Base-by-base conservation (phyloP, 78 protist genomes). In the Dictyostelium firmibasis region DNA sequence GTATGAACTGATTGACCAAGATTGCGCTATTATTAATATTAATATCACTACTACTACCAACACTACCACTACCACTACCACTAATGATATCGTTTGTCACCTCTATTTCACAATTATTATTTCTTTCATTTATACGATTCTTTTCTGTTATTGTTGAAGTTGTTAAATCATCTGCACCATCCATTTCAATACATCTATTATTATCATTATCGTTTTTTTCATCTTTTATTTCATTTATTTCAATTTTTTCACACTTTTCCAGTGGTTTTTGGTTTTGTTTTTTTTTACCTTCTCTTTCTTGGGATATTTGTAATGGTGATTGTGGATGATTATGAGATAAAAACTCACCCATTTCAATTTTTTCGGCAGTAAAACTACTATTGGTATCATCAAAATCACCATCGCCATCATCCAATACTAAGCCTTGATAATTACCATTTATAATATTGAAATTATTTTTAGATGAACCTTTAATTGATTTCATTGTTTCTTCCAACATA, bases 341-440 rank as follows among this genome's bases (percentile, higher is more conserved):
- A 44, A 87, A 87, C 10, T 87, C 93, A 6, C 93, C 93, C 93
- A 87, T 78, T 31, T 87, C 93, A 14, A 75, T 31, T 23, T 75
- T 36, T 50, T 70, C 84, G 1, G 4, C 23, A 6, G 53, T 36
- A 16, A 9, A 29, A n/a, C 20, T 8, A 7, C 23, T 4, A 38
- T 83, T 23, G 2, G 25, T 53, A 43, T 74, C 75, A 11, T 86
- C 53, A n/a, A 76, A 33, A 50, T 70, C 18, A 13, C 57, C 53
- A 14, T 43, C 57, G 2, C 16, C 25, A 14, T 47, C 6, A 36
- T 76, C 44, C 8, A 78, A 27, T 25, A 25, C 33, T 75, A 87
- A 79, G 43, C 93, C 93, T 20, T 29, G 10, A 29, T 87, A 87
- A 14, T 53, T 23, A 13, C 10, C 6, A 9, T 35, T 27, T 25